Conservation (phyloP, 495 filamentous ascomycete genomes). For the Corynascus novoguineensis region DNA sequence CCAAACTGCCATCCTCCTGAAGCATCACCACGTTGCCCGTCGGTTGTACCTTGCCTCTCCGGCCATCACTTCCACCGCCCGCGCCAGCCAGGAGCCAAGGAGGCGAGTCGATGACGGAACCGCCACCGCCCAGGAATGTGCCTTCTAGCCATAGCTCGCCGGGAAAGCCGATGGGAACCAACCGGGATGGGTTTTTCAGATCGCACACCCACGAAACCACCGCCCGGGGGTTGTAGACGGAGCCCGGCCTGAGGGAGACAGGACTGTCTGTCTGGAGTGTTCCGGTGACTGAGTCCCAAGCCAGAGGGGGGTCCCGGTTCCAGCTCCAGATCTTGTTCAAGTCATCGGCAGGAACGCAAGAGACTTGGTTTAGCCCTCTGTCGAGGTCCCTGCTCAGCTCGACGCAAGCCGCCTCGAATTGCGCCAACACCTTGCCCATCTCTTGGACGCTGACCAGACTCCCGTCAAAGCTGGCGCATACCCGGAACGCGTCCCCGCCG, state of each 20-base stretch:
- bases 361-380: conserved; percentile 1
- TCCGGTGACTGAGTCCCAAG: not conserved
- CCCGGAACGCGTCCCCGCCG: conserved; percentile 9
- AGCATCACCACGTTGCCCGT: conserved; percentile 55
- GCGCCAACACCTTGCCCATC: conserved; percentile 13
- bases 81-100: conserved; percentile 12
- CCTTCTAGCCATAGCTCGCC: conserved; percentile 71
- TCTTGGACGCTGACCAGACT: not conserved
- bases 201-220: conserved; percentile 24
- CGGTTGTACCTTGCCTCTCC: conserved; percentile 41
- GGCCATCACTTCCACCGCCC: too few species aligned
- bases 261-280: not conserved
- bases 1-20: conserved; percentile 43
- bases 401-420: conserved; percentile 15
- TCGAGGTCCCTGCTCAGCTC: conserved; percentile 10
- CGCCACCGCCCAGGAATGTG: conserved; percentile 56
- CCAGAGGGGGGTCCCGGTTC: conserved; percentile 9
- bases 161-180: conserved; percentile 60
- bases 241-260: not conserved
- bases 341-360: not conserved
- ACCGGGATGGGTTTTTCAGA: conserved; percentile 25
- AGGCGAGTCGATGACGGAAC: conserved; percentile 31
- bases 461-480: conserved; percentile 20
- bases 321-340: conserved; percentile 16
- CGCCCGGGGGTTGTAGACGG: conserved; percentile 6